phyloP scores from a whole-genome alignment of 2,329 filamentous ascomycete species.

The Aspergillus alliaceus region DNA sequence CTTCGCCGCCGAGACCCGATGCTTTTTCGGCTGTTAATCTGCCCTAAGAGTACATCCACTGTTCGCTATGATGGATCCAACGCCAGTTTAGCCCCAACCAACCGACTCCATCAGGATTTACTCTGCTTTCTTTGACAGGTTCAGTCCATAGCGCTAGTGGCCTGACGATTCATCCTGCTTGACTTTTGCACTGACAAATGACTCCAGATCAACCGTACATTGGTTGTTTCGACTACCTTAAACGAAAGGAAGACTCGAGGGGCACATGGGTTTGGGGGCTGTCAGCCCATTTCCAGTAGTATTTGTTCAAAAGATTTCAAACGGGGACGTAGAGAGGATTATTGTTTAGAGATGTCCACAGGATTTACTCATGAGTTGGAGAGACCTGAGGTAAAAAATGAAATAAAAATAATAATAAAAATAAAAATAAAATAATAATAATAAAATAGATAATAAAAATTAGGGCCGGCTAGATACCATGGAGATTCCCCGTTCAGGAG shows the following conservation, averaged over 20 bases:
- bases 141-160: background rate
- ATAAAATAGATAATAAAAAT: background rate
- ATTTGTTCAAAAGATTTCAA: background rate
- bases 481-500: background rate
- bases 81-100: background rate
- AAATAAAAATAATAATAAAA: background rate
- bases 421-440: background rate
- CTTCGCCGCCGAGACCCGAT: constrained; percentile 11
- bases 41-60: constrained; percentile 4
- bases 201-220: background rate
- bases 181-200: background rate
- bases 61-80: constrained; percentile 3
- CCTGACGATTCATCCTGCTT: constrained; percentile 1
- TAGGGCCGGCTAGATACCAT: background rate
- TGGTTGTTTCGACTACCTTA: background rate
- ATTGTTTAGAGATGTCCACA: background rate
- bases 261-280: background rate
- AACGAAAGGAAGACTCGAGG: background rate
- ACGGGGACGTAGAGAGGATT: background rate
- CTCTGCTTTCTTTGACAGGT: constrained; percentile 4
- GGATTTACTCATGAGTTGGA: background rate
- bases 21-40: constrained; percentile 5
- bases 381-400: background rate
- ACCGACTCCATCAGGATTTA: background rate
- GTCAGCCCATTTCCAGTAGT: background rate